Percentiles rank a stretch among this genome's conserved stretches.
Conservation (phyloP, 768 basidiomycete species). For the Suillus occidentalis region DNA sequence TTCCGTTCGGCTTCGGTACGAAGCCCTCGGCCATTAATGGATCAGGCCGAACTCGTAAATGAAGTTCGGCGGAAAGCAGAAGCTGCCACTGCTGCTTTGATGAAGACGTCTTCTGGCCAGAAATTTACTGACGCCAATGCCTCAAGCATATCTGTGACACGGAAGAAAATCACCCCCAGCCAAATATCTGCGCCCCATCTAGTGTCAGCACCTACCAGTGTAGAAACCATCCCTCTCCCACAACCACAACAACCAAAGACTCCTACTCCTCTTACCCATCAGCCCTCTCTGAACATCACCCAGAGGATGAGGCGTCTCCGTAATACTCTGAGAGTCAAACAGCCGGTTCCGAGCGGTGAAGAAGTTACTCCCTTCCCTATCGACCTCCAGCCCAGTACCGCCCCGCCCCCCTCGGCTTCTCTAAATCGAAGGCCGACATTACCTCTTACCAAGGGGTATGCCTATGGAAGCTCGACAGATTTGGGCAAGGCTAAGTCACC, state of each 20-base stretch:
- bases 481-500: slow-evolving; percentile 53
- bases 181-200: slow-evolving; percentile 68
- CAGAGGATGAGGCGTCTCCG: slow-evolving; percentile 73
- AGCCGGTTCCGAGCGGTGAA: slow-evolving; percentile 50
- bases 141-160: slow-evolving; percentile 41
- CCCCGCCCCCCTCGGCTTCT: slow-evolving; percentile 33
- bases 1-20: slow-evolving; percentile 37
- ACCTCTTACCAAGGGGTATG: slow-evolving; percentile 42
- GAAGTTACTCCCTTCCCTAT: slow-evolving; percentile 44
- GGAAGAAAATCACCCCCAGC: slow-evolving; percentile 58
- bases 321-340: slow-evolving; percentile 62
- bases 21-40: slow-evolving; percentile 40
- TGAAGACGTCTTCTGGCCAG: slow-evolving; percentile 46
- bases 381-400: slow-evolving; percentile 40
- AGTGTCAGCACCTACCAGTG: slow-evolving; percentile 65
- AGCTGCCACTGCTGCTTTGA: slow-evolving; percentile 63
- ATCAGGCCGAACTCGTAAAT: slow-evolving; percentile 55
- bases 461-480: slow-evolving; percentile 44
- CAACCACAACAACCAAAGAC: slow-evolving; percentile 27
- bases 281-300: slow-evolving; percentile 54
- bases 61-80: slow-evolving; percentile 70
- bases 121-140: slow-evolving; percentile 42
- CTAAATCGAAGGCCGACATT: slow-evolving; percentile 46
- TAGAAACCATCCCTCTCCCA: slow-evolving; percentile 65
- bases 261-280: slow-evolving; percentile 27